Percentiles rank a stretch among this genome's conserved stretches.
phyloP scores from a whole-genome alignment of 1,284 basidiomycete species.

The Vanrija pseudolonga region DNA sequence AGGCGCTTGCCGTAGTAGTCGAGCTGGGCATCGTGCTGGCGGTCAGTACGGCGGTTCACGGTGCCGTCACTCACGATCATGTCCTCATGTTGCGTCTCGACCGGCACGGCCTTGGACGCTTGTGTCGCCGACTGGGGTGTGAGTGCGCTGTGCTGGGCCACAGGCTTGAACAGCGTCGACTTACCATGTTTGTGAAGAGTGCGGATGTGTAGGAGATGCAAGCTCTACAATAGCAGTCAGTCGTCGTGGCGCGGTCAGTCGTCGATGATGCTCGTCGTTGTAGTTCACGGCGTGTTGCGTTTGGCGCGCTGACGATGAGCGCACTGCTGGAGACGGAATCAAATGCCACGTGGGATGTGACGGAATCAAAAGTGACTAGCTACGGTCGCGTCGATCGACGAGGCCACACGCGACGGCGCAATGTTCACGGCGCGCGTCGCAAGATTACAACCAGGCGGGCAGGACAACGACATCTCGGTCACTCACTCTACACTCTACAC shows the following conservation, averaged over 20 bases:
- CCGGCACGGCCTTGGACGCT: constrained; percentile 41
- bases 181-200: background rate
- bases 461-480: background rate
- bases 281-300: background rate
- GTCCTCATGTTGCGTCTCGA: constrained; percentile 90
- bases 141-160: too few relatives aligned
- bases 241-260: background rate
- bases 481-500: background rate
- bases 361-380: too few relatives aligned
- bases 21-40: constrained; percentile 91
- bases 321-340: constrained; percentile 1
- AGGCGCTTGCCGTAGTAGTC: constrained; percentile 97
- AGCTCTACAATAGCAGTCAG: background rate
- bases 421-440: background rate
- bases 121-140: constrained; percentile 25
- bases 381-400: too few relatives aligned
- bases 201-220: background rate
- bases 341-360: background rate
- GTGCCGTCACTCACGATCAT: constrained; percentile 66
- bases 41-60: background rate
- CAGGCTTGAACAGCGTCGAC: too few relatives aligned
- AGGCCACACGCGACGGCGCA: background rate
- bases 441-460: too few relatives aligned
- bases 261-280: background rate
- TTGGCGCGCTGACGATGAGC: background rate